These are phyloP conservation scores for Verticillium alfalfae DNA, from an alignment of 2,329 filamentous ascomycete species.

Conservation along the genomic window DNA sequence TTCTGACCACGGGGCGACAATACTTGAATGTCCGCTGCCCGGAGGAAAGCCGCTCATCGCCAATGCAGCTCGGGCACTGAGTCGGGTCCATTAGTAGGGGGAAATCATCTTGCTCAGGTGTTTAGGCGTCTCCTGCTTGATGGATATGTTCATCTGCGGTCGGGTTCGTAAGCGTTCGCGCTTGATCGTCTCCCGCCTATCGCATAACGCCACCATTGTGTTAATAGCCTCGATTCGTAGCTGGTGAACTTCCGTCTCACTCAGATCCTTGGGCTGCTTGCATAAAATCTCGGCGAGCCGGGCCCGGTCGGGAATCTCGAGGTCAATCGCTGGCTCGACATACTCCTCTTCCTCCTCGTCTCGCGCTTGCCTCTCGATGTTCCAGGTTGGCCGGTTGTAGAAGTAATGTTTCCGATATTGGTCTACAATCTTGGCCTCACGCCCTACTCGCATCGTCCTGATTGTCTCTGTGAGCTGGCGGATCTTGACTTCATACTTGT, in stretches of 20 bases:
- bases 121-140: slow-evolving; percentile 4
- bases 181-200: slow-evolving; percentile 15
- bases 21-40: slow-evolving; percentile 11
- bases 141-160: background rate
- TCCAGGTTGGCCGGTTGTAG: slow-evolving; percentile 16
- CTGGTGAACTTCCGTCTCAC: slow-evolving; percentile 8
- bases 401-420: slow-evolving; percentile 21
- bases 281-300: slow-evolving; percentile 13
- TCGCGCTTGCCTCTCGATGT: slow-evolving; percentile 18
- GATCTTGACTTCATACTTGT: slow-evolving; percentile 16
- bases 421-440: slow-evolving; percentile 4
- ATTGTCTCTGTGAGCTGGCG: slow-evolving; percentile 16
- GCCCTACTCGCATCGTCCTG: slow-evolving; percentile 12
- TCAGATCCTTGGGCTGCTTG: slow-evolving; percentile 9
- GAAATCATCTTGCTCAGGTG: slow-evolving; percentile 8
- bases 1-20: slow-evolving; percentile 10
- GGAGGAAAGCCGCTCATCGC: slow-evolving; percentile 8
- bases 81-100: slow-evolving; percentile 12
- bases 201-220: slow-evolving; percentile 14
- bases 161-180: background rate
- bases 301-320: slow-evolving; percentile 12
- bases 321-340: slow-evolving; percentile 10
- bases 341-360: slow-evolving; percentile 16
- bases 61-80: slow-evolving; percentile 13
- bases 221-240: slow-evolving; percentile 11